Evolutionary conservation across 2,329 filamentous ascomycete genomes (phyloP).

Genomic region (Phialophora verrucosa): DNA sequence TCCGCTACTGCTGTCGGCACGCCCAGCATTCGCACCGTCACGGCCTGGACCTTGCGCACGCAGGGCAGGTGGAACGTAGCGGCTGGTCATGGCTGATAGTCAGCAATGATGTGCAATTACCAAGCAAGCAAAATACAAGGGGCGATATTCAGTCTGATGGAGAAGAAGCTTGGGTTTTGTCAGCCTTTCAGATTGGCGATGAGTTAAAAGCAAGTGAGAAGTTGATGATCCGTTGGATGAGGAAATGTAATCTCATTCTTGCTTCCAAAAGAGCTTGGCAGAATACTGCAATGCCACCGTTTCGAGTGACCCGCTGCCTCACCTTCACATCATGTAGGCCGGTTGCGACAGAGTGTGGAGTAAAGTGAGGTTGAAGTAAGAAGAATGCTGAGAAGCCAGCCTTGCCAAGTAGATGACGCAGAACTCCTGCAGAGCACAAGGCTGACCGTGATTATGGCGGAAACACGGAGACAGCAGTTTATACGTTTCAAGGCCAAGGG

Average conservation of each 20-base stretch:
- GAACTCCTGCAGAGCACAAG: background rate
- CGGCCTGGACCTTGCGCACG: background rate
- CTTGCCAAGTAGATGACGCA: background rate
- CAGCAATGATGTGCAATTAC: background rate
- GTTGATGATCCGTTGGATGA: background rate
- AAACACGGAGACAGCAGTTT: too few species aligned
- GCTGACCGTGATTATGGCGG: too few species aligned
- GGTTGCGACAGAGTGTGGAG: background rate
- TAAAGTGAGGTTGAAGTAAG: background rate
- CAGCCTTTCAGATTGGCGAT: background rate
- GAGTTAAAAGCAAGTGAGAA: background rate
- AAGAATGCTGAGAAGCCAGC: background rate
- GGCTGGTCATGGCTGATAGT: slow-evolving; percentile 2
- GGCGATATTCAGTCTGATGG: background rate
- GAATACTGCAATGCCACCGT: background rate
- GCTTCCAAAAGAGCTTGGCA: background rate
- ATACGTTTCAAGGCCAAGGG: too few species aligned
- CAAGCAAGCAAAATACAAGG: background rate
- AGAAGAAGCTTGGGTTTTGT: background rate
- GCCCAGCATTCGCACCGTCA: background rate
- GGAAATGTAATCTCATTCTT: background rate
- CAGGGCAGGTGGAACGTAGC: slow-evolving; percentile 13
- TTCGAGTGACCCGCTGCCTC: background rate
- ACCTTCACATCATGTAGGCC: background rate
- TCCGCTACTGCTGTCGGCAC: background rate